Evolutionary conservation across 805 yeast species (phyloP), one percentile per base, ranked within the genome.

Genomic region (Kodamaea nitidulidarum): DNA sequence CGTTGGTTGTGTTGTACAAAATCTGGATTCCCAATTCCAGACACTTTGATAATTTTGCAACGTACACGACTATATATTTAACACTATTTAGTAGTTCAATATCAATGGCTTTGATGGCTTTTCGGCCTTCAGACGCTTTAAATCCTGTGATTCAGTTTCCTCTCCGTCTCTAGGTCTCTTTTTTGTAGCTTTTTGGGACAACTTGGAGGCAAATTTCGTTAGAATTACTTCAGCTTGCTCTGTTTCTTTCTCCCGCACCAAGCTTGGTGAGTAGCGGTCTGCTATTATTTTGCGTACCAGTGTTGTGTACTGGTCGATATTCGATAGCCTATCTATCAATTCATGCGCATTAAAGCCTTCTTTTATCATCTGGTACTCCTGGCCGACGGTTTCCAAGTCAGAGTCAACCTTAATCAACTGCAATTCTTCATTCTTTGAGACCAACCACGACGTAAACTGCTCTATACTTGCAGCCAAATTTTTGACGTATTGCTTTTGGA

Each of bases 381-480:
- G 34, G 6, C 26, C 38, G 9, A 21, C 40, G 8, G 20, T 15
- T 12, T 25, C 30, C 7, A 36, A n/a, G 9, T 17, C 37, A 8
- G 32, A 20, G 25, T 31, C 35, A 6, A 32, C 33, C 7, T 20
- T 20, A 7, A 37, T 18, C 27, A 30, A 12, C 4, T 32, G 27
- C 9, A 33, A 26, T 14, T 35, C 39, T 11, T 43, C 39, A 21
- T 38, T 28, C 12, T 40, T 18, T 18, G 26, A 22, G 4, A 22
- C 27, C 18, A 54, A 41, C 56, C 55, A 54, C 18, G 41, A 45
- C 4, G 54, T 47, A 38, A 53, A 47, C 1, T 32, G 37, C 9
- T 38, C 36, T 5, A 41, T 35, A 2, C 31, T 30, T 17, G n/a
- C 32, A 8, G 27, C 26, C 26, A 61, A 39, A 2, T 40, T 45